Evolutionary conservation across 129 eudicot species (phyloP).

Genomic region (Flaveria brownii): DNA sequence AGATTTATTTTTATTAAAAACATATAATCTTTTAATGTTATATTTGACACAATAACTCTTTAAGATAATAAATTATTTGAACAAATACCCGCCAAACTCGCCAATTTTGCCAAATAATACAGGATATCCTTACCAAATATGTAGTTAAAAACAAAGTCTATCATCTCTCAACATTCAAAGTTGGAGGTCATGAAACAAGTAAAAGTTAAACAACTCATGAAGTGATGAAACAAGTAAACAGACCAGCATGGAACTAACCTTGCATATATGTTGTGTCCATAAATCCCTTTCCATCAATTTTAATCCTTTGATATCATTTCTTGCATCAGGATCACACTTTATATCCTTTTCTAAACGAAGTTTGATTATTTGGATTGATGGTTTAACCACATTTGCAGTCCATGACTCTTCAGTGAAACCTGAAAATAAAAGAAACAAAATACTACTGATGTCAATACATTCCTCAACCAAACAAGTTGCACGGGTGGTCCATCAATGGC

Average conservation of each 20-base stretch:
- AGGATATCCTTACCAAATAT: background rate
- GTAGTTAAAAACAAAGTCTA: background rate
- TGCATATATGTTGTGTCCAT: conserved; percentile 82
- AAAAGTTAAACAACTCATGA: background rate
- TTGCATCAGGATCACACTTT: conserved; percentile 26
- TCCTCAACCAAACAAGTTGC: background rate
- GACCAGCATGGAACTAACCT: conserved; percentile 50
- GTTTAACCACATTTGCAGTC: conserved; percentile 63
- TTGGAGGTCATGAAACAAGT: background rate
- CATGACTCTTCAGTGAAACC: conserved; percentile 70
- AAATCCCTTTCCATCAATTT: conserved; percentile 70
- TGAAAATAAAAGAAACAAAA: conserved; percentile 15
- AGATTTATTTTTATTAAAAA: background rate
- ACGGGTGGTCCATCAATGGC: background rate
- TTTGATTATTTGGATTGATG: conserved; percentile 56
- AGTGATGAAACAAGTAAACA: background rate
- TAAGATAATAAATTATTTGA: background rate
- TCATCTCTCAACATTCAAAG: conserved; percentile 4
- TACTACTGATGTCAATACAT: conserved; percentile 11
- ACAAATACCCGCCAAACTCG: background rate
- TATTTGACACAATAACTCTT: background rate
- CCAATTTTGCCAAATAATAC: background rate
- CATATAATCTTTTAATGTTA: background rate
- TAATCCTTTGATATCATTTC: conserved; percentile 24
- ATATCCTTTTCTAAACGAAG: conserved; percentile 45